Base-by-base conservation (phyloP, 176 grass and related monocot species). In the Urochloa ruziziensis region DNA sequence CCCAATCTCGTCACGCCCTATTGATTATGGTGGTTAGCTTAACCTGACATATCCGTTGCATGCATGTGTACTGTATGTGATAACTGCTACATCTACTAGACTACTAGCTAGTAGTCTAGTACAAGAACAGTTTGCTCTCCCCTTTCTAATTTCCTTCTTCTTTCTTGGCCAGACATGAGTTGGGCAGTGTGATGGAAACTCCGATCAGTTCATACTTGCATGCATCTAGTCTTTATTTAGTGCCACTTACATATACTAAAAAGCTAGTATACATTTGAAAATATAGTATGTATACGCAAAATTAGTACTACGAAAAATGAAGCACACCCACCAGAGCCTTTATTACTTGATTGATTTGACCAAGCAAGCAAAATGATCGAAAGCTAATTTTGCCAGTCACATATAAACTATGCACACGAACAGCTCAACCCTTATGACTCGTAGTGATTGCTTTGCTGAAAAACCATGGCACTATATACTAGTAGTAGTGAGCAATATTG, bases 341-440 rank as follows among this genome's bases (percentile, higher is more conserved):
- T 63, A 79, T 3, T 4, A 33, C 47, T 23, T 51, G 36, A 53
- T 71, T 85, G 78, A 56, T 46, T 90, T 67, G 79, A 83, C 73
- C 48, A 27, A 42, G 66, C 53, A 73, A 46, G 78, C 73, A 39
- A 27, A 52, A 78, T 70, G 80, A 47, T 46, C 47, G 43, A 83
- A 86, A 83, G 72, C 25, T 65, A 77, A 53, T 67, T 86, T 65
- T 82, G 48, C 66, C 79, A 79, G 73, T 78, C 73, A 42, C 48
- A 28, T 28, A 79, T 73, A 79, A 82, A 90, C 83, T 82, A 82
- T 82, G 58, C 67, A 64, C n/a, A 58, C 4, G 47, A 82, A 86
- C 88, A 86, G 88, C 79, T 90, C 88, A 86, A 24, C 83, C 83
- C 84, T 67, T 79, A 66, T 70, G 44, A 90, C 44, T 62, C 24